These are phyloP conservation scores for Rubroshorea leprosula DNA, from an alignment of 345 rosid species.

Conservation along the genomic window DNA sequence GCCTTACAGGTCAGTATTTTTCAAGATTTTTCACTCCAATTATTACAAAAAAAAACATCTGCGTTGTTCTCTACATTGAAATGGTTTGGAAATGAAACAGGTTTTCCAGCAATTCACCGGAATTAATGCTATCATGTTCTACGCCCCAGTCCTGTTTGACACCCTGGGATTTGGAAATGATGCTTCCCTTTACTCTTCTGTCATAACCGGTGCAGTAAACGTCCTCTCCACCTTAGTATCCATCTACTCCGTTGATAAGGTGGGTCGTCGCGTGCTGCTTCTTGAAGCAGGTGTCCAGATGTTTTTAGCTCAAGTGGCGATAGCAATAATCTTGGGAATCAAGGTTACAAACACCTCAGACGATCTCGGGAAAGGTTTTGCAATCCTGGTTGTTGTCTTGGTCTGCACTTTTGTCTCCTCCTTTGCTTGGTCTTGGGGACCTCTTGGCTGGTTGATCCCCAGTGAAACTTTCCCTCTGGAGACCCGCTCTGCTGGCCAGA, in stretches of 20 bases:
- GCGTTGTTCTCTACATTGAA: too few relatives aligned
- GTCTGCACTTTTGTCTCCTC: conserved; percentile 18
- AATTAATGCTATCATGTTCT: conserved; percentile 40
- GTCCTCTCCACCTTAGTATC: conserved; percentile 50
- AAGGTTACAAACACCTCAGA: too few relatives aligned
- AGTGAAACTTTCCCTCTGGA: conserved; percentile 38
- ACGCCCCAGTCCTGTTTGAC: conserved; percentile 53
- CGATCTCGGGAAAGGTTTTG: conserved; percentile 20
- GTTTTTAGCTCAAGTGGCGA: conserved; percentile 14
- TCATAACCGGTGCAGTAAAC: conserved; percentile 45
- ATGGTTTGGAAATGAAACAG: conserved; percentile 33
- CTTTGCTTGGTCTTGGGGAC: conserved; percentile 37
- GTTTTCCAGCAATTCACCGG: conserved; percentile 39
- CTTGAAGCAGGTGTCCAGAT: conserved; percentile 39
- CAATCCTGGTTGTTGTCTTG: conserved; percentile 15
- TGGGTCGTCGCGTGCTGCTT: conserved; percentile 44
- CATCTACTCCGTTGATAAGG: conserved; percentile 44
- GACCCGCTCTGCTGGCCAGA: conserved; percentile 35
- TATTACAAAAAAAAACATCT: background rate
- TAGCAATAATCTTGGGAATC: too few relatives aligned
- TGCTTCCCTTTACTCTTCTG: conserved; percentile 51
- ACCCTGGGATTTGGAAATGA: conserved; percentile 51
- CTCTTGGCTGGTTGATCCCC: conserved; percentile 25
- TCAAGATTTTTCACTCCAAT: background rate
- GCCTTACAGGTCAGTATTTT: conserved; percentile 61